A percentile compares a stretch with the other conserved stretches of the same genome.
These are phyloP conservation scores for Eutypella sp. DNA, from an alignment of 2,329 filamentous ascomycete genomes.

Conservation along the genomic window DNA sequence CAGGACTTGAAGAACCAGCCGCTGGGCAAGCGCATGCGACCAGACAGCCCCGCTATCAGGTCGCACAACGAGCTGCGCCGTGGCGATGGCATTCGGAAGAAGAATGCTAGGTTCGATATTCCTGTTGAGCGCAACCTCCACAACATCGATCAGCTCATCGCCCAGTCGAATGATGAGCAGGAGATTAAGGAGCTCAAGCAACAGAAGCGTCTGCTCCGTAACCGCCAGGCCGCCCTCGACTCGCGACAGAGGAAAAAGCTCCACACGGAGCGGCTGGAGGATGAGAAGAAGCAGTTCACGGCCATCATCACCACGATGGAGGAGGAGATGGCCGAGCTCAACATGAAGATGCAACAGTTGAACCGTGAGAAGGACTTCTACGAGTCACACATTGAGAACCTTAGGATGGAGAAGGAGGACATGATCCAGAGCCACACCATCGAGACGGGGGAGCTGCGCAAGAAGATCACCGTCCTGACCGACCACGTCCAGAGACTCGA, in stretches of 20 bases:
- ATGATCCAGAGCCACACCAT: conserved; percentile 83
- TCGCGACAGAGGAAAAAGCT: conserved; percentile 97
- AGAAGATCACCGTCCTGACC: conserved; percentile 81
- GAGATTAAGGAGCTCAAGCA: conserved; percentile 98
- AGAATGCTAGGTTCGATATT: conserved; percentile 97
- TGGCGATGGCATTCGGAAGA: conserved; percentile 92
- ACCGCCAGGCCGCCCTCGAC: conserved; percentile 94
- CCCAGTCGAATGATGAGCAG: conserved; percentile 80
- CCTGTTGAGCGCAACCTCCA: conserved; percentile 86
- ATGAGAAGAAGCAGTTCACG: conserved; percentile 91
- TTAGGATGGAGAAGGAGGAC: conserved; percentile 86
- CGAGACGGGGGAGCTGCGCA: conserved; percentile 85
- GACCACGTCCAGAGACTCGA: conserved; percentile 69
- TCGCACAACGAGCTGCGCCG: conserved; percentile 73
- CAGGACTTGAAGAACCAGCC: conserved; percentile 45
- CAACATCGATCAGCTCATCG: conserved; percentile 93
- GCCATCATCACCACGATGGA: conserved; percentile 72
- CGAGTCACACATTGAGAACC: conserved; percentile 67
- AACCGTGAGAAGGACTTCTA: conserved; percentile 69
- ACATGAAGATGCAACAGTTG: conserved; percentile 65
- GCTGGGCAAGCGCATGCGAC: conserved; percentile 56
- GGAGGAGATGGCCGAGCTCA: conserved; percentile 66
- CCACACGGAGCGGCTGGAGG: conserved; percentile 92
- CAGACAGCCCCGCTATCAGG: conserved; percentile 64
- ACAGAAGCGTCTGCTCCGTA: conserved; percentile 90